Evolutionary conservation across 306 rosid genomes (phyloP).

Genomic region (Vigna radiata): DNA sequence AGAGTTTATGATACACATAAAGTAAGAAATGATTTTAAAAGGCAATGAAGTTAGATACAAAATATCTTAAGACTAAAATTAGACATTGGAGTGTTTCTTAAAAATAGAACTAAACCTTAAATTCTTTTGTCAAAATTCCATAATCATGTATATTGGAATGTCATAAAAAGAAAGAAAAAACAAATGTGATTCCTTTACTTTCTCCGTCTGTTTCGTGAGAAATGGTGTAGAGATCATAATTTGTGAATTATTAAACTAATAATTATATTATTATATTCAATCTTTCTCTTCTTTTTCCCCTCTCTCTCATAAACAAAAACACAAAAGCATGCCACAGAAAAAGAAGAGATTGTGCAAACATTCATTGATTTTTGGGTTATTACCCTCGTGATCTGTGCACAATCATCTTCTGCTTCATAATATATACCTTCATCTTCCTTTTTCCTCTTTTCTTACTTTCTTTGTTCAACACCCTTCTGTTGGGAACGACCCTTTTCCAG

Average conservation of each 20-base stretch:
- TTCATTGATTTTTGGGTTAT: constrained; percentile 44
- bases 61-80: not conserved
- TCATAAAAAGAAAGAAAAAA: not conserved
- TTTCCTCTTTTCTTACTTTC: not conserved
- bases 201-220: constrained; percentile 53
- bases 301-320: constrained; percentile 28
- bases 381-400: constrained; percentile 57
- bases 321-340: constrained; percentile 8
- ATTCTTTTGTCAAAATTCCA: not conserved
- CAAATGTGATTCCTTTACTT: constrained; percentile 39
- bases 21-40: not conserved
- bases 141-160: not conserved
- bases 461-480: constrained; percentile 33
- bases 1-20: not conserved
- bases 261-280: not conserved
- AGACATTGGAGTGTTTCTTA: not conserved
- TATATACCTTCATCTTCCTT: constrained; percentile 18
- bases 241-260: not conserved
- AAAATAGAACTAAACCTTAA: constrained; percentile 1
- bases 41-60: not conserved
- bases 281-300: constrained; percentile 17
- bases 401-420: constrained; percentile 30
- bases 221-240: constrained; percentile 34
- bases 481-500: not conserved
- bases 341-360: constrained; percentile 40